A percentile compares a stretch with the other conserved stretches of the same genome.
Conservation (phyloP, 768 basidiomycete species). For the Russula earlei region DNA sequence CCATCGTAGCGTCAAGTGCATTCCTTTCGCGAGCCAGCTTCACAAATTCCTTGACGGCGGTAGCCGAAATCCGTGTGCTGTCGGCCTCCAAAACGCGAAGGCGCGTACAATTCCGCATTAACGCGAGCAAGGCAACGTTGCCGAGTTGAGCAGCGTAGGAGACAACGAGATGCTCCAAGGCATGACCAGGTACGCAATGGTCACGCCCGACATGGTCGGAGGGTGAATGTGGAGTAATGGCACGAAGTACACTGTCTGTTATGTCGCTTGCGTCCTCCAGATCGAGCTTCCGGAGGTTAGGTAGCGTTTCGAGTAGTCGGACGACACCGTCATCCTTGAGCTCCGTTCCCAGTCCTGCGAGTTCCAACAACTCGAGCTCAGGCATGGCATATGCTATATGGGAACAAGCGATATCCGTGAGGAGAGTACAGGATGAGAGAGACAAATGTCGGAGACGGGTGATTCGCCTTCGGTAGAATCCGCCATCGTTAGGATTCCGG, state of each 20-base stretch:
- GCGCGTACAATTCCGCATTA: slow-evolving; percentile 54
- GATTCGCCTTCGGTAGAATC: slow-evolving; percentile 46
- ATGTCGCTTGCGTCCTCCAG: slow-evolving; percentile 76
- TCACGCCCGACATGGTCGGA: slow-evolving; percentile 13
- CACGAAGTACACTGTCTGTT: slow-evolving; percentile 59
- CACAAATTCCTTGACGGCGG: slow-evolving; percentile 61
- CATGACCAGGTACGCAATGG: slow-evolving; percentile 38
- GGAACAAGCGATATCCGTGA: slow-evolving; percentile 69
- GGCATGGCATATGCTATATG: slow-evolving; percentile 66
- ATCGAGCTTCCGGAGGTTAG: slow-evolving; percentile 65
- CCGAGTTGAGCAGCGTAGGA: slow-evolving; percentile 58
- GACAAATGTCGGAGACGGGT: slow-evolving; percentile 66
- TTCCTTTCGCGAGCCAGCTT: slow-evolving; percentile 40
- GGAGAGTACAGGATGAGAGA: slow-evolving; percentile 56
- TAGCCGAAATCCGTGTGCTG: slow-evolving; percentile 59
- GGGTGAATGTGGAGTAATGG: slow-evolving; percentile 43
- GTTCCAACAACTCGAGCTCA: slow-evolving; percentile 63
- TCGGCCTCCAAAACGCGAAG: slow-evolving; percentile 70
- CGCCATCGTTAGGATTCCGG: slow-evolving; percentile 42
- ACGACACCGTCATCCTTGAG: slow-evolving; percentile 69
- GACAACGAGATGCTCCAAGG: slow-evolving; percentile 61
- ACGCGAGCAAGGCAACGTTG: slow-evolving; percentile 50
- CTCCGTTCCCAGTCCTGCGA: slow-evolving; percentile 64
- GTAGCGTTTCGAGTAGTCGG: slow-evolving; percentile 57
- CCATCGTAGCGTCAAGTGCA: slow-evolving; percentile 43